Evolutionary conservation across 768 basidiomycete genomes (phyloP), one percentile per base, ranked within the genome.

Genomic region (Neoboletus subvelutipes): DNA sequence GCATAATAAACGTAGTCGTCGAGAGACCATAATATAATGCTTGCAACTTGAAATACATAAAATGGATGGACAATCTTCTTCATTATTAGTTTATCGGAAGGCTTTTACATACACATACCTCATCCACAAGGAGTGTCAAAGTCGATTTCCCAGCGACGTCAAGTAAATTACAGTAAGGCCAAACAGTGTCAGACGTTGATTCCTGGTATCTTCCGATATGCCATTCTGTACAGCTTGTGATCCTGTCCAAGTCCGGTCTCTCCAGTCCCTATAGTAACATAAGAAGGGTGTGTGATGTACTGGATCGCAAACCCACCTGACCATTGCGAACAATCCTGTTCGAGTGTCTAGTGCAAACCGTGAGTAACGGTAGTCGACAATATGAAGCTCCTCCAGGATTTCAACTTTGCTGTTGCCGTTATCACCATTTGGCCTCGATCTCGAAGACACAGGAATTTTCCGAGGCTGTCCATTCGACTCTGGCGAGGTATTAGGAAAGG

Each of bases 1-100:
- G 95, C 96, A 71, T 98, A 98, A 67, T 98, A 98, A 63, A 88
- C 94, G 67, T 98, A 99, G 69, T 98, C 83, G 62, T 99, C 97
- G 51, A 98, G 65, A 2, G 90, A 89, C 97, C 97, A 99, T 7
- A 99, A 76, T 37, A 91, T 76, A 63, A 98, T 90, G 62, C 94
- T 97, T 49, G 93, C 93, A 62, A 98, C 87, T 80, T 99, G 97
- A 68, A 99, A 99, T 53, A 99, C 88, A 69, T 98, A 98, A 74
- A 98, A 98, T 1, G 97, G 97, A 68, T 98, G 96, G 39, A 98
- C 88, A 45, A 97, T 84, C 93, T 87, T 59, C 34, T 31, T 41
- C 26, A 7, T 54, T 13, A 39, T 61, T 50, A 63, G 52, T 11
- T 55, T 18, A 45, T 36, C 9, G 39, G 45, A 29, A 31, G 22